Base-by-base conservation (phyloP, 1,284 basidiomycete species). In the Blastosporella zonata region DNA sequence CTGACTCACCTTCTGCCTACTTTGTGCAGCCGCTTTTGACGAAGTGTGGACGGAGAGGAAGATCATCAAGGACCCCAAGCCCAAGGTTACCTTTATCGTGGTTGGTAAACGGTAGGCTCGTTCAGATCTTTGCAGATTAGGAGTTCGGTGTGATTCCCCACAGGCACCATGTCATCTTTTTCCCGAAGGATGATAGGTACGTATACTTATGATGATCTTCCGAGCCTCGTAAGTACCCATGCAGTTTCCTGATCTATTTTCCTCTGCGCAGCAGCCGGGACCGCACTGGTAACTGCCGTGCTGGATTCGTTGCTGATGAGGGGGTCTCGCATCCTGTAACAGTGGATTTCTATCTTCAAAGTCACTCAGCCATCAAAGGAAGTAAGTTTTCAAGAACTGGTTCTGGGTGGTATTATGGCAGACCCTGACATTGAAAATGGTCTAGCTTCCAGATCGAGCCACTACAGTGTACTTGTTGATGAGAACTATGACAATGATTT, bases 341-440 rank as follows among this genome's bases (percentile, higher is more conserved):
- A 41, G 22, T 37, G 23, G 48, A 50, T 49, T 55, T 50, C 25
- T 53, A 53, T 40, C 43, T 53, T 17, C 47, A 53, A 18, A 49
- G 54, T 20, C 50, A 55, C 36, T 47, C 52, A 28, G 54, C 46
- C 15, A 46, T 54, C 29, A 55, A 55, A 55, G 52, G 54, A 35
- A 56, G 51, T 54, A 27, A 12, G 54, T 49, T 6, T 15, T 37
- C 22, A 13, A 21, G 3, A n/a, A n/a, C 29, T 1, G 25, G 41
- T 10, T 34, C 15, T n/a, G n/a, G n/a, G 10, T 31, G 6, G 10
- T 27, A 20, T 27, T 10, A 36, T 13, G 17, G 4, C 5, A n/a
- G 12, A 15, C n/a, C 17, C 42, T 41, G 27, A 38, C 36, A 15
- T 12, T 18, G 15, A 33, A 3, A 1, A 18, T 43, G n/a, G 9